Evolutionary conservation across 202 grass and related monocot genomes (phyloP), one percentile per base, ranked within the genome.

Genomic region (Brachypodium distachyon): DNA sequence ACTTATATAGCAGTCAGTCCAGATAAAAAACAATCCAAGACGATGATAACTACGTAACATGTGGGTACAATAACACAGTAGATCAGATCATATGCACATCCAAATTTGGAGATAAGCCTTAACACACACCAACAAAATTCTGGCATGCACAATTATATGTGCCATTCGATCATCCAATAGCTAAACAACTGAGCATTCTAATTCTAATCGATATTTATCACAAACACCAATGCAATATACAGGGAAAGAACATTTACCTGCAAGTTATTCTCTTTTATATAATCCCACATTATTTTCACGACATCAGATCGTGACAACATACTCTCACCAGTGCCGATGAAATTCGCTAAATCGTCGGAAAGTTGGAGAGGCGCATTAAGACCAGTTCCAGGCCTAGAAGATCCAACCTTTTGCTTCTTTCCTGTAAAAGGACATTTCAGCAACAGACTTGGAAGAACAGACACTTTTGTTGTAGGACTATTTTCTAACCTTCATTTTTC

Each of bases 281-380:
- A 98, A 0, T 69, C 83, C 95, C 95, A 98, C 85, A 95, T 90
- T 67, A 83, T 89, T 78, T 95, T 98, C 75, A 98, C 89, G 6
- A 92, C 91, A 67, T 92, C 95, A 26, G 95, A 82, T 63, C 95
- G 76, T 66, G 95, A 93, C 46, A 98, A 54, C 81, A 88, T 78
- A 84, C 77, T 90, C 83, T 99, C 91, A 54, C 91, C 96, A 60
- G 96, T 99, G 52, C 96, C 96, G n/a, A 99, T 78, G 82, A 99
- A 96, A 72, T 88, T 92, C 56, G 72, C 67, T 64, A 99, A 83
- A 83, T 99, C 92, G 72, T 93, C 85, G 0, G 96, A 96, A 75
- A 99, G 85, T 87, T 83, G 85, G 87, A 99, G 81, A 52, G 96
- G 96, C 17, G 58, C 47, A 74, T 89, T 87, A 46, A 99, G 51